Percentiles rank a stretch among this genome's conserved stretches.
phyloP scores from a whole-genome alignment of 805 yeast species.

The Starmerella potacharoeniae region DNA sequence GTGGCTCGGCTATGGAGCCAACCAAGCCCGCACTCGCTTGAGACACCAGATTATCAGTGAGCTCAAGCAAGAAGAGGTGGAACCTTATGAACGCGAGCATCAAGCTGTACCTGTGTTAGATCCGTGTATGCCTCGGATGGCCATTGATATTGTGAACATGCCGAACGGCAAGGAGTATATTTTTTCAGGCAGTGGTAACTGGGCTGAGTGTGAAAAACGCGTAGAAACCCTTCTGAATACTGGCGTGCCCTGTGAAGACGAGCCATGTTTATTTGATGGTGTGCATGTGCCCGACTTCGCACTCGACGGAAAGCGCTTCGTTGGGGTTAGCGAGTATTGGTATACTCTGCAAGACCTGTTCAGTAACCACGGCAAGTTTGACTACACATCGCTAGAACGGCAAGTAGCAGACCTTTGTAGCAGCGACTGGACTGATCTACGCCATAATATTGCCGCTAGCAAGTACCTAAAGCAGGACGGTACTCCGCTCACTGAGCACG shows the following conservation, averaged over 20 bases:
- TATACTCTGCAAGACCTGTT: constrained; percentile 90
- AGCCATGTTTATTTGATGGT: constrained; percentile 89
- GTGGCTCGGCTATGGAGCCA: constrained; percentile 97
- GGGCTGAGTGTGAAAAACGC: constrained; percentile 51
- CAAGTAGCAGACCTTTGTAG: constrained; percentile 65
- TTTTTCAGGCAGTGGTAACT: constrained; percentile 67
- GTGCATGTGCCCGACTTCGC: constrained; percentile 86
- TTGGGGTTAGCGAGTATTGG: constrained; percentile 96
- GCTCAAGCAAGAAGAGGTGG: constrained; percentile 4
- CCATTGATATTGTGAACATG: constrained; percentile 10
- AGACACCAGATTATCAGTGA: constrained; percentile 33
- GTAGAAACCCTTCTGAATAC: constrained; percentile 61
- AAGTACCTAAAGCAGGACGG: constrained; percentile 37
- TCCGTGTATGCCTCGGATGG: constrained; percentile 72
- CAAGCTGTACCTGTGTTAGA: constrained; percentile 37
- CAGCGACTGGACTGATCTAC: constrained; percentile 51
- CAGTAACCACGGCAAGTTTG: constrained; percentile 78
- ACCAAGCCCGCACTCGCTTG: constrained; percentile 74
- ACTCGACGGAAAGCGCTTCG: constrained; percentile 66
- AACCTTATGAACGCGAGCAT: constrained; percentile 2
- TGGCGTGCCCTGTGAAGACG: constrained; percentile 70
- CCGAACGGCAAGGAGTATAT: constrained; percentile 23
- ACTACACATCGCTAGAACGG: constrained; percentile 55
- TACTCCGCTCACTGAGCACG: constrained; percentile 38
- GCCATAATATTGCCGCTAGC: constrained; percentile 41